Conservation (phyloP, 495 filamentous ascomycete species). For the Hyaloscypha finlandica region DNA sequence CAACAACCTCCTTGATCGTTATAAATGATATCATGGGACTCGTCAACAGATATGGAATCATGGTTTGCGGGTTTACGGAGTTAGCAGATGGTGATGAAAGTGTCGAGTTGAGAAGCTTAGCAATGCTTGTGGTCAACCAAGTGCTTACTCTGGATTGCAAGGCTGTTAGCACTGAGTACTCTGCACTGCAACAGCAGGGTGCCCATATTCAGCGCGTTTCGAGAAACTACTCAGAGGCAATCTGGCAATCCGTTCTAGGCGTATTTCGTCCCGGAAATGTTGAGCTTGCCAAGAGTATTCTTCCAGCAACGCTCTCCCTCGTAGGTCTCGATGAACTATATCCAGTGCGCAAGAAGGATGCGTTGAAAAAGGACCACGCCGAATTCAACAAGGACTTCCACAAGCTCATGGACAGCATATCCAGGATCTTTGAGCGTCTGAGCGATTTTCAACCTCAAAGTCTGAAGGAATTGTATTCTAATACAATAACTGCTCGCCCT, state of each 20-base stretch:
- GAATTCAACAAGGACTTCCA: slow-evolving; percentile 76
- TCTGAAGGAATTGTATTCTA: slow-evolving; percentile 64
- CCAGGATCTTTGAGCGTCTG: slow-evolving; percentile 72
- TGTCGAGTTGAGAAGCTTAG: slow-evolving; percentile 42
- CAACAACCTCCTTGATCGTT: slow-evolving; percentile 49
- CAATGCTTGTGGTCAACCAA: slow-evolving; percentile 66
- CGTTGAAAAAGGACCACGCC: slow-evolving; percentile 53
- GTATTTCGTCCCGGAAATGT: slow-evolving; percentile 64
- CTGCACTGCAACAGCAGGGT: slow-evolving; percentile 53
- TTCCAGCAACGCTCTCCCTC: slow-evolving; percentile 69
- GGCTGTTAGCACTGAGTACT: slow-evolving; percentile 69
- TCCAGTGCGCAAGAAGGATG: slow-evolving; percentile 43
- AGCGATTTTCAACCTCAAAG: slow-evolving; percentile 68
- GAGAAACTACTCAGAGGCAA: slow-evolving; percentile 60
- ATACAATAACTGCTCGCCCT: slow-evolving; percentile 52
- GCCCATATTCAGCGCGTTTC: slow-evolving; percentile 66
- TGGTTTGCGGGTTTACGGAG: slow-evolving; percentile 45
- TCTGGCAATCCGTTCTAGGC: slow-evolving; percentile 77
- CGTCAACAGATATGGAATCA: slow-evolving; percentile 47
- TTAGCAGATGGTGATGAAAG: slow-evolving; percentile 37
- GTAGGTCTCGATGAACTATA: slow-evolving; percentile 73
- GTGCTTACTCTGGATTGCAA: slow-evolving; percentile 76
- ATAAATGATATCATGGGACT: slow-evolving; percentile 52
- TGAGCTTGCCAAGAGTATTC: slow-evolving; percentile 65
- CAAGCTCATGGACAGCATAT: slow-evolving; percentile 67